Evolutionary conservation across 768 basidiomycete species (phyloP).

Genomic region (Podaxis rugospora): DNA sequence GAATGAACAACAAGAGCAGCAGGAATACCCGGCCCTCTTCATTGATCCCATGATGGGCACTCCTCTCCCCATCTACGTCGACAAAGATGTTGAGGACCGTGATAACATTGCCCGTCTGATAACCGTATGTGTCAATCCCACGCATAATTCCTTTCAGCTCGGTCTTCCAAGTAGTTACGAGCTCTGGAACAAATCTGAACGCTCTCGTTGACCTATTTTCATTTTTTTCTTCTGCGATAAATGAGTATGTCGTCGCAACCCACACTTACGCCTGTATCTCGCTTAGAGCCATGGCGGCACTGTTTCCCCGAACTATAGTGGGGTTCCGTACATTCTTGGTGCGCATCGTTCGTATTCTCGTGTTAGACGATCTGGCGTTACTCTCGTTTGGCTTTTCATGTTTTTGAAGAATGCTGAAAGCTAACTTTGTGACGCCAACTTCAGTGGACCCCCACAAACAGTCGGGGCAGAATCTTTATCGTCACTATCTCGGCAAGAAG

Average conservation of each 20-base stretch:
- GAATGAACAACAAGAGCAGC: conserved; percentile 30
- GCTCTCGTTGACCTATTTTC: not conserved
- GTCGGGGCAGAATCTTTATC: conserved; percentile 77
- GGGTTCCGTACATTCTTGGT: conserved; percentile 79
- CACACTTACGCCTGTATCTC: conserved; percentile 2
- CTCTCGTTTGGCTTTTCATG: not conserved
- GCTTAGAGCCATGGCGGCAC: conserved; percentile 73
- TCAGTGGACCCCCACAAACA: conserved; percentile 75
- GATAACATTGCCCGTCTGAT: conserved; percentile 60
- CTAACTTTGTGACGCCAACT: conserved; percentile 6
- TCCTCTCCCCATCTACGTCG: conserved; percentile 70
- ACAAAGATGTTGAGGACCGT: conserved; percentile 74
- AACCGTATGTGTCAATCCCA: conserved; percentile 44
- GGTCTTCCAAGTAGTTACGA: not conserved
- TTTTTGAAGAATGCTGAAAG: not conserved
- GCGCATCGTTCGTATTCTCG: conserved; percentile 20
- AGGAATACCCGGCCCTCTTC: conserved; percentile 40
- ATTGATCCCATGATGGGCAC: conserved; percentile 81
- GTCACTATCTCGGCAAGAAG: conserved; percentile 77
- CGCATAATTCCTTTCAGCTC: not conserved
- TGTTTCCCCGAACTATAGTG: conserved; percentile 72
- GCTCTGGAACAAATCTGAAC: not conserved
- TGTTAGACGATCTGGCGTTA: not conserved
- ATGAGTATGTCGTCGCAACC: not conserved
- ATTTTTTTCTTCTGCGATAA: not conserved